A percentile compares a stretch with the other conserved stretches of the same genome.
phyloP scores from a whole-genome alignment of 192 early-diverging fungal genomes.

The Coemansia sp. region DNA sequence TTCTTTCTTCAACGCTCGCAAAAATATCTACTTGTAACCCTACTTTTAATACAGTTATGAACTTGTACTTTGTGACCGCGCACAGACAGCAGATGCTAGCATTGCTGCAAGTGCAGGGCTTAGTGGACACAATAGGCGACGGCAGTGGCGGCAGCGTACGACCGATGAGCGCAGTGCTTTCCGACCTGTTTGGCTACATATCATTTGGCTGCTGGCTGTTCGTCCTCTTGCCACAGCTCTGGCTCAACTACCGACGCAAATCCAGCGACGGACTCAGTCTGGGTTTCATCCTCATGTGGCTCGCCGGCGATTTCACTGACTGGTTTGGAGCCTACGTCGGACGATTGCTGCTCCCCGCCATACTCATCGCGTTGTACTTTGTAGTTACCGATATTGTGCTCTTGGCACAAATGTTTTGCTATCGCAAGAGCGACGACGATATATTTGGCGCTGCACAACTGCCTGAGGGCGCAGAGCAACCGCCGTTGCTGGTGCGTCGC shows the following conservation, averaged over 20 bases:
- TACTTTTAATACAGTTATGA: conserved; percentile 18
- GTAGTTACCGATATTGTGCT: conserved; percentile 70
- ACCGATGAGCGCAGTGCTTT: conserved; percentile 28
- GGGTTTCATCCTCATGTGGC: conserved; percentile 53
- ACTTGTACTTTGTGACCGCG: conserved; percentile 16
- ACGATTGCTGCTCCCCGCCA: conserved; percentile 54
- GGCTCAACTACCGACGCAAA: conserved; percentile 51
- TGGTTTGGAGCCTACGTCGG: conserved; percentile 53
- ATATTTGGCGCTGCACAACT: conserved; percentile 40
- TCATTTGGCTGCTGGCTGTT: conserved; percentile 50
- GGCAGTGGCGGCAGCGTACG: not conserved
- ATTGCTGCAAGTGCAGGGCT: conserved; percentile 14
- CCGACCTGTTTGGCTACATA: conserved; percentile 44
- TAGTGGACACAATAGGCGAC: not conserved
- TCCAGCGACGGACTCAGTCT: conserved; percentile 54
- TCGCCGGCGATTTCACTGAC: conserved; percentile 53
- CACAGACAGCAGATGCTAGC: conserved; percentile 35
- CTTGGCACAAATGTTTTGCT: conserved; percentile 69
- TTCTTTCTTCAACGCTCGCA: conserved; percentile 8
- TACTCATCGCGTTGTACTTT: conserved; percentile 75
- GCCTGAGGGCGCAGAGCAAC: conserved; percentile 46
- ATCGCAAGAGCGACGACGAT: conserved; percentile 55
- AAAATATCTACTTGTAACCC: not conserved
- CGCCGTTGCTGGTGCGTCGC: conserved; percentile 44
- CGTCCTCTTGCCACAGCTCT: conserved; percentile 47